phyloP scores from a whole-genome alignment of 495 filamentous ascomycete species.

The Clavariopsis aquatica region DNA sequence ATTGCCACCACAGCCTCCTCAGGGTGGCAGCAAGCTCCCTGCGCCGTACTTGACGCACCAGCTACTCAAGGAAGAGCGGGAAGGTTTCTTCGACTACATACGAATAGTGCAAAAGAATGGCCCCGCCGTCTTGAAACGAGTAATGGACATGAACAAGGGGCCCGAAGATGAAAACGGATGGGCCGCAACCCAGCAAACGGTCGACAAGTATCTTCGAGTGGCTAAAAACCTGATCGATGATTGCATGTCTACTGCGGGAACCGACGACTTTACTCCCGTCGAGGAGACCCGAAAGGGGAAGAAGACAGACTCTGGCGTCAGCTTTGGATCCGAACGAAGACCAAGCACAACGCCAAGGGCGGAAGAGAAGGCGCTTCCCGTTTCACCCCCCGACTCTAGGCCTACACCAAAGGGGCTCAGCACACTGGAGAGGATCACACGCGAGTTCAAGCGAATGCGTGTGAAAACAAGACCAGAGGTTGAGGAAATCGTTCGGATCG shows the following conservation, averaged over 20 bases:
- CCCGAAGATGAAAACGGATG: slow-evolving; percentile 59
- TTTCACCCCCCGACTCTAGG: slow-evolving; percentile 37
- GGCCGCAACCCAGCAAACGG: slow-evolving; percentile 53
- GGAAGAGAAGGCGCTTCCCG: slow-evolving; percentile 32
- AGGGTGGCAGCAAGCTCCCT: slow-evolving; percentile 42
- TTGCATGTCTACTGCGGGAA: slow-evolving; percentile 54
- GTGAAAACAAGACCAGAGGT: slow-evolving; percentile 37
- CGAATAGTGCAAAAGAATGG: slow-evolving; percentile 61
- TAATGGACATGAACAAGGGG: slow-evolving; percentile 57
- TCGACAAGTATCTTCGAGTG: slow-evolving; percentile 63
- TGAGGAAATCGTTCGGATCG: slow-evolving; percentile 37
- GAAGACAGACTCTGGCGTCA: slow-evolving; percentile 67
- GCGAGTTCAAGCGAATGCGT: slow-evolving; percentile 56
- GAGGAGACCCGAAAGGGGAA: slow-evolving; percentile 49
- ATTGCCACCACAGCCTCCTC: slow-evolving; percentile 57
- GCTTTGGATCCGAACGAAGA: slow-evolving; percentile 51
- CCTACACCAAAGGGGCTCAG: slow-evolving; percentile 49
- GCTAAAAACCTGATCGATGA: slow-evolving; percentile 65
- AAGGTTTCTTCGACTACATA: slow-evolving; percentile 69
- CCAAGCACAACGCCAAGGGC: slow-evolving; percentile 26
- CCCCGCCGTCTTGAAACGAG: slow-evolving; percentile 54
- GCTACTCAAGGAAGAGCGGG: slow-evolving; percentile 60
- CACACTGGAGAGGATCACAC: slow-evolving; percentile 60
- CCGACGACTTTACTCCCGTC: slow-evolving; percentile 48
- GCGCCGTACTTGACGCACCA: slow-evolving; percentile 58